Evolutionary conservation across 2,329 filamentous ascomycete species (phyloP).

Genomic region (Ascocoryne sarcoides): DNA sequence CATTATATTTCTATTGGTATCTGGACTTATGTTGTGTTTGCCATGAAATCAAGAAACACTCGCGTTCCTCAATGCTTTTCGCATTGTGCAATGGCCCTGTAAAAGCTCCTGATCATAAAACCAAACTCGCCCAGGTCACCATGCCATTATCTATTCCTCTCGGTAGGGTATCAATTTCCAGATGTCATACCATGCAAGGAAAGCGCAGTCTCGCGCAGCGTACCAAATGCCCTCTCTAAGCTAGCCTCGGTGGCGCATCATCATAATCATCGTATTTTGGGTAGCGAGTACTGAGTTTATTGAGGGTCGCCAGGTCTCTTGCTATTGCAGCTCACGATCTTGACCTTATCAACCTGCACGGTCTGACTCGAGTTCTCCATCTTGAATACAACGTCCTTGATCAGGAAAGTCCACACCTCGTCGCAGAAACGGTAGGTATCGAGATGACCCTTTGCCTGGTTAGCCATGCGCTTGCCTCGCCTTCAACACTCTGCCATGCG

Average conservation of each 20-base stretch:
- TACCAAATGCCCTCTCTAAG: neutral
- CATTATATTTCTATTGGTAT: too few species aligned
- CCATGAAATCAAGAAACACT: too few species aligned
- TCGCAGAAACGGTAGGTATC: constrained; percentile 99
- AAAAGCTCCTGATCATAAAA: too few species aligned
- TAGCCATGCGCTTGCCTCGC: constrained; percentile 10
- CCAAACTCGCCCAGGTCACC: too few species aligned
- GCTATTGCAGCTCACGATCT: constrained; percentile 96
- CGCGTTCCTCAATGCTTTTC: too few species aligned
- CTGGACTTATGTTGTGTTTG: too few species aligned
- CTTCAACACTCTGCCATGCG: neutral
- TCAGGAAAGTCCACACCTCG: constrained; percentile 98
- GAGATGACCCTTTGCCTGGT: constrained; percentile 65
- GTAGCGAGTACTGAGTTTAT: too few species aligned
- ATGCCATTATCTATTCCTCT: too few species aligned
- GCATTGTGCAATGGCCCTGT: too few species aligned
- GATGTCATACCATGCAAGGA: neutral
- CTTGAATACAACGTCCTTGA: constrained; percentile 99
- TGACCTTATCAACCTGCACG: constrained; percentile 82
- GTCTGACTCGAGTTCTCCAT: constrained; percentile 67
- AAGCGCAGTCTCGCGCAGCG: neutral
- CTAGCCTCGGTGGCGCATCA: too few species aligned
- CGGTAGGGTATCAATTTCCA: neutral
- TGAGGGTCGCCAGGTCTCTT: constrained; percentile 60
- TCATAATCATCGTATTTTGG: too few species aligned